phyloP scores from a whole-genome alignment of 345 rosid genomes.

The Brassica nigra region DNA sequence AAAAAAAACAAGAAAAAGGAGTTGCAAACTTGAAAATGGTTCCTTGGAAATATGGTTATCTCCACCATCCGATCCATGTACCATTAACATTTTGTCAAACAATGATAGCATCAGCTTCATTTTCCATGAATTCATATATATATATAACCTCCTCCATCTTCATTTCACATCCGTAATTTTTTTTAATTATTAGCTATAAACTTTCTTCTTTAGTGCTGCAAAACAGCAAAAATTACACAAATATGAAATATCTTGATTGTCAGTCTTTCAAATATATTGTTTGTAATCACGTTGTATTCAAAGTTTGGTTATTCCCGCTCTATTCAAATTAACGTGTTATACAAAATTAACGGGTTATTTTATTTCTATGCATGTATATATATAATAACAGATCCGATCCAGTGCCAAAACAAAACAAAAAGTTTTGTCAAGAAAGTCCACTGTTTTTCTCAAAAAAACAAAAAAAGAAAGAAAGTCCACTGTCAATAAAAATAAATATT shows the following conservation, averaged over 20 bases:
- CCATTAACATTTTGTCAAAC: background rate
- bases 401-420: background rate
- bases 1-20: background rate
- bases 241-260: background rate
- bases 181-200: background rate
- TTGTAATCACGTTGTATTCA: background rate
- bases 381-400: background rate
- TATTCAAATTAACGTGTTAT: background rate
- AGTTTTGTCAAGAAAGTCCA: background rate
- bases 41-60: background rate
- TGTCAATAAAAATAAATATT: background rate
- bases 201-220: background rate
- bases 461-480: background rate
- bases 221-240: background rate
- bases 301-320: background rate
- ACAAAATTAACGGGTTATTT: background rate
- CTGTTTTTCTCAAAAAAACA: too few species aligned
- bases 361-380: background rate
- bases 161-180: background rate
- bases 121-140: background rate
- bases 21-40: background rate
- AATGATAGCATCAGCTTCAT: background rate
- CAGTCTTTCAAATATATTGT: background rate
- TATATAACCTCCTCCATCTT: background rate
- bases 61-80: background rate